Conservation (phyloP, 345 rosid species). For the Pugionium cornutum region DNA sequence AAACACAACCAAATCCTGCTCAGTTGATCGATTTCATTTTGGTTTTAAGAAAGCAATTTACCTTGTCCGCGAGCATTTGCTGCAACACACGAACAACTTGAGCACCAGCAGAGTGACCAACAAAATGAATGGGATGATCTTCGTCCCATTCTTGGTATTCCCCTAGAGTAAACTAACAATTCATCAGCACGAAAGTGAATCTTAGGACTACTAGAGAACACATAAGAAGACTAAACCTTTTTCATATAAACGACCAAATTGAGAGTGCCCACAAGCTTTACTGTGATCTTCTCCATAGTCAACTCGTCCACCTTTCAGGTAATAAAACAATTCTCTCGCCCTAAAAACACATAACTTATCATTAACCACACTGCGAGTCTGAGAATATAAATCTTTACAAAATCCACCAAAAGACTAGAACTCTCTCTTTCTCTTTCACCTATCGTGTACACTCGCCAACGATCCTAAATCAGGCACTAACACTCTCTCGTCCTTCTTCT, state of each 20-base stretch:
- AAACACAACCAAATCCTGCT: slow-evolving; percentile 11
- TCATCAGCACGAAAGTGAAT: slow-evolving; percentile 28
- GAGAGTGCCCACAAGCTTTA: slow-evolving; percentile 84
- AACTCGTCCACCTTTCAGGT: slow-evolving; percentile 87
- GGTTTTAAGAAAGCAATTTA: slow-evolving; percentile 35
- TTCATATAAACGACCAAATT: slow-evolving; percentile 76
- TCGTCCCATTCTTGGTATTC: slow-evolving; percentile 92
- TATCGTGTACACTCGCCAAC: slow-evolving; percentile 79
- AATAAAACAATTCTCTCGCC: slow-evolving; percentile 95
- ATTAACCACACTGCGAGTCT: no score
- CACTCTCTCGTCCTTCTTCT: slow-evolving; percentile 94
- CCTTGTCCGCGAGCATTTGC: slow-evolving; percentile 98
- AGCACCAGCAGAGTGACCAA: slow-evolving; percentile 98
- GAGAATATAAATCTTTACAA: slow-evolving; percentile 13
- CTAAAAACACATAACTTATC: slow-evolving; percentile 39
- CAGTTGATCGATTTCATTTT: background rate
- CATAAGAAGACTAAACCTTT: slow-evolving; percentile 51
- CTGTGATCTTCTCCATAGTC: slow-evolving; percentile 98
- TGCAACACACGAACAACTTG: slow-evolving; percentile 98
- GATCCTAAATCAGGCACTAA: slow-evolving; percentile 98
- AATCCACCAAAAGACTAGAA: background rate
- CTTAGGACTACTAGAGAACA: background rate
- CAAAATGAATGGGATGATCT: slow-evolving; percentile 92
- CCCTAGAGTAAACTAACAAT: slow-evolving; percentile 51
- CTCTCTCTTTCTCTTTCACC: slow-evolving; percentile 38